Percentiles rank a stretch among this genome's conserved stretches.
Conservation (phyloP, 2,329 filamentous ascomycete species). For the Trichothecium roseum region DNA sequence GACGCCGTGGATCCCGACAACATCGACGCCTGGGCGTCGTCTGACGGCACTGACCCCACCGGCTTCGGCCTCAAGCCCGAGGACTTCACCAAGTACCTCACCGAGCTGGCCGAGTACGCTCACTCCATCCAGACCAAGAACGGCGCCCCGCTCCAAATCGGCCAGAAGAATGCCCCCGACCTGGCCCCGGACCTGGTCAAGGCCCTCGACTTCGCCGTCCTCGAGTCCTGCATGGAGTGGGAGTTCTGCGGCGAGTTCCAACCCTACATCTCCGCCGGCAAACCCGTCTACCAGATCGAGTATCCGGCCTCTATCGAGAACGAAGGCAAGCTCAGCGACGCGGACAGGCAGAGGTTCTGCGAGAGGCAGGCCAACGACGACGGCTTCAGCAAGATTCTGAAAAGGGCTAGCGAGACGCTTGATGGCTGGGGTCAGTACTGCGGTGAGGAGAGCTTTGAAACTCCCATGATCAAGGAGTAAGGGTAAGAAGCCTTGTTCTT, state of each 20-base stretch:
- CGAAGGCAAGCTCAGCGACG: slow-evolving; percentile 12
- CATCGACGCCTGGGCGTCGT: slow-evolving; percentile 18
- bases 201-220: slow-evolving; percentile 21
- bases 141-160: slow-evolving; percentile 15
- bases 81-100: slow-evolving; percentile 19
- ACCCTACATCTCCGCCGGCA: slow-evolving; percentile 15
- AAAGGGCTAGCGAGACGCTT: slow-evolving; percentile 19
- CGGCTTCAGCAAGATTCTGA: slow-evolving; percentile 20
- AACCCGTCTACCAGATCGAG: slow-evolving; percentile 23
- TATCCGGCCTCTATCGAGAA: slow-evolving; percentile 17
- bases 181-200: slow-evolving; percentile 14
- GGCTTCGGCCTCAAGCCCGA: slow-evolving; percentile 16
- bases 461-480: slow-evolving; percentile 11
- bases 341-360: slow-evolving; percentile 16
- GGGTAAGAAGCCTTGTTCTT: no score
- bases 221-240: slow-evolving; percentile 23
- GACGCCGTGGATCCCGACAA: slow-evolving; percentile 24
- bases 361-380: slow-evolving; percentile 12
- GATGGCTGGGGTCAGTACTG: slow-evolving; percentile 23
- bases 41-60: slow-evolving; percentile 14
- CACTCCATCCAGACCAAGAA: slow-evolving; percentile 15
- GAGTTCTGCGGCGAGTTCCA: slow-evolving; percentile 19
- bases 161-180: slow-evolving; percentile 22
- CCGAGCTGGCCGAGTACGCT: slow-evolving; percentile 16
- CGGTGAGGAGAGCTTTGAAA: slow-evolving; percentile 12